These are phyloP conservation scores for Taphrina deformans DNA, from an alignment of 1,139 yeast species.

Conservation along the genomic window DNA sequence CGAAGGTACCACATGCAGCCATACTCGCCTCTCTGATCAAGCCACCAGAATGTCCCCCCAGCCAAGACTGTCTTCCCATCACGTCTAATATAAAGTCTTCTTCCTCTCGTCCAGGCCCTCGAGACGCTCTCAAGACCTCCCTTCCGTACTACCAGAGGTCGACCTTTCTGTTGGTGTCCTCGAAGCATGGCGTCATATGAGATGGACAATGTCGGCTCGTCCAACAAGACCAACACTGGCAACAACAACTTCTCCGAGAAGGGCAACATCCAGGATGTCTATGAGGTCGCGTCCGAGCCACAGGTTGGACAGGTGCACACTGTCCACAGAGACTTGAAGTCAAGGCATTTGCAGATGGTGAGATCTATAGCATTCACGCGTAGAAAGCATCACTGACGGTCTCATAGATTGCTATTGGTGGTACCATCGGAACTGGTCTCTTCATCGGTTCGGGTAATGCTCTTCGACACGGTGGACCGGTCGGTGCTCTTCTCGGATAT, in stretches of 20 bases:
- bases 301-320: constrained; percentile 13
- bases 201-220: background rate
- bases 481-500: constrained; percentile 64
- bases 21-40: background rate
- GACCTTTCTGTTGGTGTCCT: background rate
- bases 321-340: constrained; percentile 42
- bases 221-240: background rate
- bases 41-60: background rate
- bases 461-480: constrained; percentile 67
- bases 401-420: constrained; percentile 37
- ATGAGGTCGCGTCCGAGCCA: constrained; percentile 2
- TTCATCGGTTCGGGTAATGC: constrained; percentile 61
- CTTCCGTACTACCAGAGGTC: background rate
- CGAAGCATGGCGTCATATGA: background rate
- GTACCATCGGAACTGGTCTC: constrained; percentile 43
- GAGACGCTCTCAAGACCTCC: background rate
- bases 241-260: constrained; percentile 1
- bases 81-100: background rate
- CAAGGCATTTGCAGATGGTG: constrained; percentile 39
- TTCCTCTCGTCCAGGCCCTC: background rate
- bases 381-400: background rate
- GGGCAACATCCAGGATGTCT: background rate
- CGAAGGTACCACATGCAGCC: background rate
- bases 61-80: background rate
- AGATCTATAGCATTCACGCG: background rate